Conservation (phyloP, 2,329 filamentous ascomycete species). For the Coniella vitis region DNA sequence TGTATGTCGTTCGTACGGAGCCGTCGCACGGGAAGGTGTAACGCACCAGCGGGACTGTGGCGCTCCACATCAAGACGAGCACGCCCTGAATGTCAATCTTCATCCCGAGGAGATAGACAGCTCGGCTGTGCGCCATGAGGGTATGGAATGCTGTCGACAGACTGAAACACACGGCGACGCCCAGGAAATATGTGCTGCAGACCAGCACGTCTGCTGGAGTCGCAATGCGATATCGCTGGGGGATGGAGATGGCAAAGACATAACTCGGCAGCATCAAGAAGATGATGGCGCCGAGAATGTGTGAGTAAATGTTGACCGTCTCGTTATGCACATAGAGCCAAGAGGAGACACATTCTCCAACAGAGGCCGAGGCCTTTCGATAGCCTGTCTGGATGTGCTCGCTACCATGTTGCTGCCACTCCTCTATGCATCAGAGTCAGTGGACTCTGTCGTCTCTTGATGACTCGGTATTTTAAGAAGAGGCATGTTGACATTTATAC, state of each 20-base stretch:
- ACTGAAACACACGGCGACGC: constrained; percentile 38
- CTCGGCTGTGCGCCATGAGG: constrained; percentile 46
- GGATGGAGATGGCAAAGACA: constrained; percentile 26
- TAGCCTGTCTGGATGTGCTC: constrained; percentile 30
- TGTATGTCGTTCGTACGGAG: constrained; percentile 29
- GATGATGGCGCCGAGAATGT: constrained; percentile 33
- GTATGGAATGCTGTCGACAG: constrained; percentile 49
- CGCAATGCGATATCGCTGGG: constrained; percentile 29
- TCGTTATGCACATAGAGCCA: constrained; percentile 25
- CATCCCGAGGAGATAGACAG: constrained; percentile 44
- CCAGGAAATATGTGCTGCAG: constrained; percentile 35
- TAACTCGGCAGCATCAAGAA: constrained; percentile 32
- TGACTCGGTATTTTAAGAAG: no score
- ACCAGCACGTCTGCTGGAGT: constrained; percentile 32
- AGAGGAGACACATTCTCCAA: constrained; percentile 20
- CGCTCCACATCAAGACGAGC: constrained; percentile 54
- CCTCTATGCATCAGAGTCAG: constrained; percentile 3
- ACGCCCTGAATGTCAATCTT: constrained; percentile 57
- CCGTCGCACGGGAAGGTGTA: constrained; percentile 41
- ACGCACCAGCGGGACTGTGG: constrained; percentile 52
- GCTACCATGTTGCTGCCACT: constrained; percentile 24
- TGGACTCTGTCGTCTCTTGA: background rate
- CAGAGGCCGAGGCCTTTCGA: constrained; percentile 21
- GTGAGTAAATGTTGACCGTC: constrained; percentile 40
- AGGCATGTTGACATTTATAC: no score